phyloP scores from a whole-genome alignment of 129 eudicot species.

The Flaveria trinervia region DNA sequence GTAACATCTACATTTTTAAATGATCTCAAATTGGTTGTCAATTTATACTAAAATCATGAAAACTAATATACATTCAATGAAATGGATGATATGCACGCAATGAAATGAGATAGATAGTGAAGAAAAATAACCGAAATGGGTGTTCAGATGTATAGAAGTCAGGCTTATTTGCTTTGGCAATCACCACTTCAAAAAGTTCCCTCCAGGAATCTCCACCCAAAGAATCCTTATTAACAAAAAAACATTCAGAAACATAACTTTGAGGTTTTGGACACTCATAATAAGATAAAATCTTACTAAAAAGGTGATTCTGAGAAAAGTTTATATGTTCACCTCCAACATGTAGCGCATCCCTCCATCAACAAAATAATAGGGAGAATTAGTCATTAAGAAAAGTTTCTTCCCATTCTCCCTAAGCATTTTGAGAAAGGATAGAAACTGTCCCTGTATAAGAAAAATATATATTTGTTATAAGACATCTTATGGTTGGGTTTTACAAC shows the following conservation, averaged over 20 bases:
- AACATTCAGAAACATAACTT: slow-evolving; percentile 21
- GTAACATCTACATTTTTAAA: neutral
- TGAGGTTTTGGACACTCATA: neutral
- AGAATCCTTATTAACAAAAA: slow-evolving; percentile 60
- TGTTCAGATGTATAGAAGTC: slow-evolving; percentile 96
- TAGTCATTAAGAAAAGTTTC: slow-evolving; percentile 89
- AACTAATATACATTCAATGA: neutral
- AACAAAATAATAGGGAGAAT: slow-evolving; percentile 95
- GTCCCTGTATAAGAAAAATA: slow-evolving; percentile 49
- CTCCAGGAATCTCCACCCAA: slow-evolving; percentile 95
- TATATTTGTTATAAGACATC: neutral
- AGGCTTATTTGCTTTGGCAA: slow-evolving; percentile 98
- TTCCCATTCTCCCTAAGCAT: slow-evolving; percentile 90
- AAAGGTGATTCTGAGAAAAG: slow-evolving; percentile 1
- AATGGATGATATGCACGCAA: neutral
- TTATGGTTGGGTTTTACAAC: neutral
- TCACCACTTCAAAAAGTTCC: slow-evolving; percentile 98
- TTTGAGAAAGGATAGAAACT: slow-evolving; percentile 70
- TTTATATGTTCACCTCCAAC: slow-evolving; percentile 68
- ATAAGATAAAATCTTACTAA: neutral
- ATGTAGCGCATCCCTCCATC: slow-evolving; percentile 99
- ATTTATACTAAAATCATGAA: slow-evolving; percentile 5
- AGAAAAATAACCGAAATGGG: slow-evolving; percentile 75
- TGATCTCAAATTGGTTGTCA: slow-evolving; percentile 3
- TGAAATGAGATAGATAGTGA: slow-evolving; percentile 21